Base-by-base conservation (phyloP, 768 basidiomycete species). In the Psilocybe subaeruginosa region DNA sequence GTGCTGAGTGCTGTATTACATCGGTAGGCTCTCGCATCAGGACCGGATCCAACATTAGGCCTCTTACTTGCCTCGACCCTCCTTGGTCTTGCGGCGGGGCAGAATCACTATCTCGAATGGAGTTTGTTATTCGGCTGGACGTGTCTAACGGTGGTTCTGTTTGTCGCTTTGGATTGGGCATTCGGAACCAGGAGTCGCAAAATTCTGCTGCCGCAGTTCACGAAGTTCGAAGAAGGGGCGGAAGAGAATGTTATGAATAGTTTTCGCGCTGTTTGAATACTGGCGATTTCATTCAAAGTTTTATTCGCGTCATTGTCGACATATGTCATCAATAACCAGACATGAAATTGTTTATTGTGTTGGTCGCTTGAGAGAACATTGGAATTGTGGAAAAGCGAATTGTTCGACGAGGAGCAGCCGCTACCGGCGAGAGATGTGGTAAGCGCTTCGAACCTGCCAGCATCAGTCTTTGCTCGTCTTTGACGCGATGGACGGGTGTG, bases 31-130 rank as follows among this genome's bases (percentile, higher is more conserved):
- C 51, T 67, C 29, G 55, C 60, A 1, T 63, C 64, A 9, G 63
- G 67, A 6, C 67, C 65, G 7, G 65, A 66, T 48, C 65, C 67
- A 16, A 63, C 67, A 16, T 23, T 64, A 54, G 65, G 67, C 11
- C 17, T 66, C 0, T 51, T 64, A 9, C 58, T 68, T 27, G 58
- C 39, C 6, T 16, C 54, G 5, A 53, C 63, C 14, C 49, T 66
- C 17, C 58, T 56, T 33, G 56, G 63, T 39, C 53, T 66, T 17
- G 63, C 63, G 14, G 27, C 58, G 19, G 64, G 62, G 7, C 58
- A 41, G 30, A 31, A 59, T 35, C 48, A 56, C 37, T 54, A 66
- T 35, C 35, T 59, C 17, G 65, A 56, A 23, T 66, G 65, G 65
- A 62, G 63, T 35, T 33, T 50, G 43, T 55, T 51, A 29, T 66